Percentiles rank a stretch among this genome's conserved stretches.
These are phyloP conservation scores for Dioszegia aurantiaca DNA, from an alignment of 768 basidiomycete species.

Conservation along the genomic window DNA sequence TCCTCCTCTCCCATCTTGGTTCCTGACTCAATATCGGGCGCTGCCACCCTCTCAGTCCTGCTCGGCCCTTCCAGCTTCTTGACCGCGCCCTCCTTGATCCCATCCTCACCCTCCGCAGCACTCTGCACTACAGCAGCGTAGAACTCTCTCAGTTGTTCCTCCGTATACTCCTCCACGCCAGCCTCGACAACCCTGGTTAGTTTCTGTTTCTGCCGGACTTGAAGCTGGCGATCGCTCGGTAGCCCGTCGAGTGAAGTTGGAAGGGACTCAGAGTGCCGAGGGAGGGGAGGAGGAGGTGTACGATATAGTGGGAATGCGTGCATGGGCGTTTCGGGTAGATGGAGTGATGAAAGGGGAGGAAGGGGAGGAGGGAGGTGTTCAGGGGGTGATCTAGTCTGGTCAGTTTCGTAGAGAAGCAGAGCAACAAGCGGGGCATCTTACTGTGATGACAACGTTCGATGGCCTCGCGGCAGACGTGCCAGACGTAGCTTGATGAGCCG, in stretches of 20 bases:
- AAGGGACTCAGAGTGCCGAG: neutral
- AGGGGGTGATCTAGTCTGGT: neutral
- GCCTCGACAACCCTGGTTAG: constrained; percentile 1
- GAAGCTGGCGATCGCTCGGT: neutral
- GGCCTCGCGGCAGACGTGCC: neutral
- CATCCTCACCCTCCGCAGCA: neutral
- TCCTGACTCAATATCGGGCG: neutral
- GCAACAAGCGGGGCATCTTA: neutral
- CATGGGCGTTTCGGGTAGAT: constrained; percentile 1
- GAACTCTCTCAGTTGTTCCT: constrained; percentile 16
- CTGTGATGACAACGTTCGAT: neutral
- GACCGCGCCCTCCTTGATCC: neutral
- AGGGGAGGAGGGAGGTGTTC: constrained; percentile 2
- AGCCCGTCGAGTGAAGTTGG: neutral
- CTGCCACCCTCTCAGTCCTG: neutral
- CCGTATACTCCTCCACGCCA: constrained; percentile 11
- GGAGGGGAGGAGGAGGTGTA: neutral
- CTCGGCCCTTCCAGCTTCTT: neutral
- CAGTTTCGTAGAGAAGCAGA: neutral
- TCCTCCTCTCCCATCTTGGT: neutral
- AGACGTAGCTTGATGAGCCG: constrained; percentile 5
- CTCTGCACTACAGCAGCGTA: constrained; percentile 17
- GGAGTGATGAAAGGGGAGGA: neutral
- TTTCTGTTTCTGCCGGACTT: neutral
- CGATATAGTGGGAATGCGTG: constrained; percentile 7